Conservation (phyloP, 176 grass and related monocot genomes). For the Raddia distichophylla region DNA sequence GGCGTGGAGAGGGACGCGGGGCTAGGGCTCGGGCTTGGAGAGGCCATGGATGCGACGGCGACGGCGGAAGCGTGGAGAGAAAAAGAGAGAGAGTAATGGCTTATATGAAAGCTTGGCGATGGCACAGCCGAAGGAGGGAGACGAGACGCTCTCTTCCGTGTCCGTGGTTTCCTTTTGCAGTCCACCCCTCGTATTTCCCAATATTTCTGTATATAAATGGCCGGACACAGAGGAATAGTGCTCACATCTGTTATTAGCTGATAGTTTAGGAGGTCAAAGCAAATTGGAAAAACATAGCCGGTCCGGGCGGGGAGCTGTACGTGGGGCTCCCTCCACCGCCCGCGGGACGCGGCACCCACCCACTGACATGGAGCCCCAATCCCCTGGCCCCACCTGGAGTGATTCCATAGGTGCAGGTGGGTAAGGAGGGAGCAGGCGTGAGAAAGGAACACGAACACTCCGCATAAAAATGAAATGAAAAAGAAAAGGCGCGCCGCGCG, state of each 20-base stretch:
- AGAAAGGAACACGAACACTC: not conserved
- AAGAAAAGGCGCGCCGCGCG: not conserved
- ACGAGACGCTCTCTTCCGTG: conserved; percentile 43
- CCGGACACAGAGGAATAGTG: not conserved
- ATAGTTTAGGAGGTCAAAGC: not conserved
- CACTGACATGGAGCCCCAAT: conserved; percentile 12
- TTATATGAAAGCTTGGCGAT: conserved; percentile 45
- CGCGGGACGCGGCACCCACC: not conserved
- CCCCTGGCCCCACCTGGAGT: not conserved
- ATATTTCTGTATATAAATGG: not conserved
- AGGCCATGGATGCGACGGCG: conserved; percentile 31
- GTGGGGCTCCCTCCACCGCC: not conserved
- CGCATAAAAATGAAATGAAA: too few relatives aligned
- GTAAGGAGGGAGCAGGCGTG: not conserved
- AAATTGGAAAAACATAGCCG: too few relatives aligned
- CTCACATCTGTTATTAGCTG: not conserved
- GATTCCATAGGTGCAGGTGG: not conserved
- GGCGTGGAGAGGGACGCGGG: conserved; percentile 56
- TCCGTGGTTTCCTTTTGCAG: conserved; percentile 5
- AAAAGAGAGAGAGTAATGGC: conserved; percentile 34
- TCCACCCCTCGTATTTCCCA: not conserved
- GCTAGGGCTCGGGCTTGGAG: conserved; percentile 31
- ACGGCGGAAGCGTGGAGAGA: not conserved
- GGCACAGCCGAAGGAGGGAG: not conserved
- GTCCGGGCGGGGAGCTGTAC: not conserved